Conservation (phyloP, 257 asterid genomes). For the Solanum corneliomulleri region DNA sequence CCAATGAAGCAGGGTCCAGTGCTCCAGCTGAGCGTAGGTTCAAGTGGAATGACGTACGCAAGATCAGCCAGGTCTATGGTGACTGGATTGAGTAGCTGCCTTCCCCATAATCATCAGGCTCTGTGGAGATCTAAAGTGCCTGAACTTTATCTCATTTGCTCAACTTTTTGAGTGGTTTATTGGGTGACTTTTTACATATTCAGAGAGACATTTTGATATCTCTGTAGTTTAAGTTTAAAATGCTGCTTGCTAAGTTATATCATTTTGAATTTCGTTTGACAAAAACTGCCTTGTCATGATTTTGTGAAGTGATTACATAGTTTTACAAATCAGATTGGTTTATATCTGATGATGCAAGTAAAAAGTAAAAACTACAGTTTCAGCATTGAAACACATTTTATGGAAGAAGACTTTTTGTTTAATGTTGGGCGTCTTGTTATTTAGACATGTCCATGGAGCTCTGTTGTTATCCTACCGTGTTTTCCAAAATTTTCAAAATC, state of each 20-base stretch:
- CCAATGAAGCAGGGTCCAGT: neutral
- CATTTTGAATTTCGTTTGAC: neutral
- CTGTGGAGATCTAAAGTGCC: neutral
- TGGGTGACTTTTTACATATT: neutral
- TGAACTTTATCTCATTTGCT: neutral
- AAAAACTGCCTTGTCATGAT: neutral
- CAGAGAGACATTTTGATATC: neutral
- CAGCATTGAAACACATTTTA: neutral
- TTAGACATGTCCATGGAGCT: neutral
- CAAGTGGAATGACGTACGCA: conserved; percentile 10
- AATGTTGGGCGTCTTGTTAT: neutral
- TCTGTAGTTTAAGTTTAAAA: neutral
- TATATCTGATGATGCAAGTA: neutral
- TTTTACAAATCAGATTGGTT: neutral
- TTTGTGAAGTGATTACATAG: neutral
- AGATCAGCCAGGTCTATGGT: conserved; percentile 31
- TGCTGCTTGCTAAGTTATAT: neutral
- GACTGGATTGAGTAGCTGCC: conserved; percentile 34
- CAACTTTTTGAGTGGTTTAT: neutral
- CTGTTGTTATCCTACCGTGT: neutral
- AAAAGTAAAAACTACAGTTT: neutral
- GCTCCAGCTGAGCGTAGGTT: neutral
- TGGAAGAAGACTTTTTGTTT: neutral
- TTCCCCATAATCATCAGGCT: neutral
- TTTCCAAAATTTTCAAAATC: neutral